phyloP scores from a whole-genome alignment of 257 asterid genomes.

The Jacaranda mimosifolia region DNA sequence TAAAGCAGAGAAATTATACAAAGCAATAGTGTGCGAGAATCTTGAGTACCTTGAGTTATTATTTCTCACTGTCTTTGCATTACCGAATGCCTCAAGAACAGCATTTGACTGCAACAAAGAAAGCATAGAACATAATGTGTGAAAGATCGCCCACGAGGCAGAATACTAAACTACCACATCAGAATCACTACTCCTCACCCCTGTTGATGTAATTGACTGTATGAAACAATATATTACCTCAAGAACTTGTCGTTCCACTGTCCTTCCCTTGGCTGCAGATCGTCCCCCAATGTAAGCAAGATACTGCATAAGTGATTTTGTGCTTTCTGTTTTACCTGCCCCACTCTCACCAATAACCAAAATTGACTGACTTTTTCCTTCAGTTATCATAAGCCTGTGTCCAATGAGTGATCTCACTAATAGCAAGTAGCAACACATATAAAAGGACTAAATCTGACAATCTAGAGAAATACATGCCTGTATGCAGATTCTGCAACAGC shows the following conservation, averaged over 20 bases:
- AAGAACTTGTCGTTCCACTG: slow-evolving; percentile 96
- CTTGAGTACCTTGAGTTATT: slow-evolving; percentile 87
- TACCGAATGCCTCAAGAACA: slow-evolving; percentile 99
- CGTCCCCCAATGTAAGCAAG: slow-evolving; percentile 99
- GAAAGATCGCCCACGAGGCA: background rate
- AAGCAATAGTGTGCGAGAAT: slow-evolving; percentile 18
- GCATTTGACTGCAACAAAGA: slow-evolving; percentile 87
- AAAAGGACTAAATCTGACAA: slow-evolving; percentile 39
- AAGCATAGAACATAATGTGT: slow-evolving; percentile 8
- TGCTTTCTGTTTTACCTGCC: slow-evolving; percentile 99
- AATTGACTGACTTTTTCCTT: slow-evolving; percentile 92
- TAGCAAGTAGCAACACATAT: slow-evolving; percentile 41
- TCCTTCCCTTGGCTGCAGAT: slow-evolving; percentile 82
- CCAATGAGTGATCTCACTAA: slow-evolving; percentile 56
- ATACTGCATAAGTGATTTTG: slow-evolving; percentile 92
- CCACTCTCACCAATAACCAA: slow-evolving; percentile 99
- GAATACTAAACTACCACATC: slow-evolving; percentile 24
- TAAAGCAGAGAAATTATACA: slow-evolving; percentile 14
- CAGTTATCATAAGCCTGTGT: slow-evolving; percentile 94
- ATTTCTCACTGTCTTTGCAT: slow-evolving; percentile 98
- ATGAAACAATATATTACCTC: slow-evolving; percentile 68
- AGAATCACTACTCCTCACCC: slow-evolving; percentile 2
- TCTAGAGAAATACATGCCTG: slow-evolving; percentile 61
- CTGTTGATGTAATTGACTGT: background rate
- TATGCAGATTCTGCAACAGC: slow-evolving; percentile 99